phyloP scores from a whole-genome alignment of 2,329 filamentous ascomycete genomes.

The Aspergillus arachidicola region DNA sequence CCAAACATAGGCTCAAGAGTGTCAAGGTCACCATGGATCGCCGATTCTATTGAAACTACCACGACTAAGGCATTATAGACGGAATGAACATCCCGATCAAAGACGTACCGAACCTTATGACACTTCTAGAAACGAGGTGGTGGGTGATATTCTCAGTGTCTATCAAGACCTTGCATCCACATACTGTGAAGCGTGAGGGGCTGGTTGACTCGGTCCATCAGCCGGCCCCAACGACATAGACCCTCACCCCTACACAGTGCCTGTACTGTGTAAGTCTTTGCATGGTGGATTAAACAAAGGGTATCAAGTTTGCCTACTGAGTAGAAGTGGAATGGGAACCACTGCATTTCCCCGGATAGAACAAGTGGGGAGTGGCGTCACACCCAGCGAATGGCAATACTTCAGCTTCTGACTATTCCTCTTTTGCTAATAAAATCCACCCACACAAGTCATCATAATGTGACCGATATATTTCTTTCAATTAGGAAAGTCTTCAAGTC shows the following conservation, averaged over 20 bases:
- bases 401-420: slow-evolving; percentile 3
- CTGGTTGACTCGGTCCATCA: neutral
- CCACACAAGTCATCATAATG: neutral
- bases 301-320: neutral
- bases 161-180: neutral
- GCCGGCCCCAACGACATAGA: neutral
- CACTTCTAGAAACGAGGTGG: neutral
- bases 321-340: neutral
- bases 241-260: neutral
- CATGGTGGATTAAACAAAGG: neutral
- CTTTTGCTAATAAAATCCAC: neutral
- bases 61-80: neutral
- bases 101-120: neutral
- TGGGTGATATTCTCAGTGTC: too few relatives aligned
- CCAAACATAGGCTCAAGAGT: slow-evolving; percentile 4
- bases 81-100: slow-evolving; percentile 3
- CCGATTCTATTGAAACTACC: neutral
- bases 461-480: neutral
- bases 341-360: neutral
- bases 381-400: slow-evolving; percentile 7
- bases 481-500: slow-evolving; percentile 6
- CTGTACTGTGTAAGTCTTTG: neutral
- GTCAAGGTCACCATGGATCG: neutral
- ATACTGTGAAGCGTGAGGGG: neutral
- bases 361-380: slow-evolving; percentile 12